These are phyloP conservation scores for Taphrina communis DNA, from an alignment of 1,139 yeast genomes.

Conservation along the genomic window DNA sequence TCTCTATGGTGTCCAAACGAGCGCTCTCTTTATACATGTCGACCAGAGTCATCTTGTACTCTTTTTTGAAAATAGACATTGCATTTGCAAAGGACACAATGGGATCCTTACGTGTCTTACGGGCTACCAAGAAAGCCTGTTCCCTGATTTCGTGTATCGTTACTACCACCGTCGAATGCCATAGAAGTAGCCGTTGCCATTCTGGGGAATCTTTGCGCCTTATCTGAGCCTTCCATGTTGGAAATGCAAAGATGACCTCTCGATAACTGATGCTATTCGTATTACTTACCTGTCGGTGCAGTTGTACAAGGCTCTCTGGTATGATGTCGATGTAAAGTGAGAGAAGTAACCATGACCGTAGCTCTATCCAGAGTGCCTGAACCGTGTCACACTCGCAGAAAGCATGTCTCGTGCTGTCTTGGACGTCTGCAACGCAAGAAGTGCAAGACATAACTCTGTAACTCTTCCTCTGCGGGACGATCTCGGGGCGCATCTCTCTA, in stretches of 20 bases:
- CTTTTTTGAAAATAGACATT: neutral
- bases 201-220: conserved; percentile 2
- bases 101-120: neutral
- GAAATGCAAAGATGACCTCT: conserved; percentile 13
- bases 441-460: neutral
- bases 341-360: neutral
- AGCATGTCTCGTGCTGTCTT: neutral
- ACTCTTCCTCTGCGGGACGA: neutral
- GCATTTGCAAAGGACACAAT: neutral
- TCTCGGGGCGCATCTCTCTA: neutral
- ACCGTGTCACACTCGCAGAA: neutral
- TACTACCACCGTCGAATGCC: conserved; percentile 2
- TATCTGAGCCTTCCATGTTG: conserved; percentile 1
- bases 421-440: conserved; percentile 1
- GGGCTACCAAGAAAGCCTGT: neutral
- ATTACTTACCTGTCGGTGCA: neutral
- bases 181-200: neutral
- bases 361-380: conserved; percentile 11
- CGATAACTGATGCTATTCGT: neutral
- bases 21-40: conserved; percentile 4
- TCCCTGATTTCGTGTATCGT: neutral
- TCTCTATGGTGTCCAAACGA: neutral
- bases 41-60: conserved; percentile 11
- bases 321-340: neutral
- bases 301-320: neutral